Base-by-base conservation (phyloP, 2,329 filamentous ascomycete genomes). In the Microcyclospora pomicola region DNA sequence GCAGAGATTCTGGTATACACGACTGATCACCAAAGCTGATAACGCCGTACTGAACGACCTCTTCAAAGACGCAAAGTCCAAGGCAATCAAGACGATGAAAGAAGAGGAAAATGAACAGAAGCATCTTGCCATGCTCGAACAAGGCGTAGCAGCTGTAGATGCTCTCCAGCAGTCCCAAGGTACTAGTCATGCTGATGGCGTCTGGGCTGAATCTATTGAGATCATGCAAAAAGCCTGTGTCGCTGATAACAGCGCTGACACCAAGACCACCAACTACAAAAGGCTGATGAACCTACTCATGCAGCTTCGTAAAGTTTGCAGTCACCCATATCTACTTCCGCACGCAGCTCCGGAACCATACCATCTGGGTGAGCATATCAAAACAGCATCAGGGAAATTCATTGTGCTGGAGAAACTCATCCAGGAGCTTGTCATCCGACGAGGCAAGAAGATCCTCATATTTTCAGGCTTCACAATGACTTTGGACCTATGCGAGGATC, bases 1-100 rank as follows among this genome's bases (percentile, higher is more conserved):
- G 59, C 73, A 78, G 45, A 58, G 67, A 2, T 69, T 70, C 30
- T 75, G 71, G 68, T 77, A 77, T 38, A 66, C 65, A 3, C 60
- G 69, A 16, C 62, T 77, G 5, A 59, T 77, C 9, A 77, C 72
- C 0, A 67, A 67, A 12, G 61, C 68, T 0, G 69, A 72, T 31
- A 61, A 68, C 34, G 59, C 57, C 1, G 60, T 72, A 33, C 54
- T 75, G 0, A 63, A 71, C 27, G 68, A 73, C 12, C 47, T 75
- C 0, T 75, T 75, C 44, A 58, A 61, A 29, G 60, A 62, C 13
- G 60, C 61, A 0, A 67, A 66, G 42, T 49, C 48, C 15, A 69
- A 71, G 46, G 62, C 64, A 49, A 42, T 63, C 37, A 46, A 59
- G 11, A 56, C 56, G 0, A 47, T 66, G 4, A 42, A 54, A 33